phyloP scores from a whole-genome alignment of 345 rosid genomes.

The Arabis hirsuta region DNA sequence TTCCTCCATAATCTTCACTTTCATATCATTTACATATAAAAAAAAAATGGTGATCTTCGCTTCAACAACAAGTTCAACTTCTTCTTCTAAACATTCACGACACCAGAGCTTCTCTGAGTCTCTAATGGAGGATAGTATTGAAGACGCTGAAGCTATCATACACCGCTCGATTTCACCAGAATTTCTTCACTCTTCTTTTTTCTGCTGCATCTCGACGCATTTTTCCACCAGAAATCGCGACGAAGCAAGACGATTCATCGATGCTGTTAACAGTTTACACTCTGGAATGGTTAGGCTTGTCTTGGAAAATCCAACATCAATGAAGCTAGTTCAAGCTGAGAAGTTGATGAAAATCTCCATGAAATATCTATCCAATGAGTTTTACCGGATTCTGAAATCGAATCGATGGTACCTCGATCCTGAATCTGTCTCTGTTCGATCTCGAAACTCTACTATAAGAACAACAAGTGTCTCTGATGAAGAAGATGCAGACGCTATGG shows the following conservation, averaged over 20 bases:
- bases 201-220: slow-evolving; percentile 38
- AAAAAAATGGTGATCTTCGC: slow-evolving; percentile 26
- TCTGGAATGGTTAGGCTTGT: slow-evolving; percentile 53
- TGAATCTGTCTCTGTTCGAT: slow-evolving; percentile 55
- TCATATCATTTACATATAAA: not conserved
- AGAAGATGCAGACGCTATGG: slow-evolving; percentile 42
- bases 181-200: not conserved
- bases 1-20: not conserved
- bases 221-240: slow-evolving; percentile 51
- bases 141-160: slow-evolving; percentile 49
- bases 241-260: slow-evolving; percentile 58
- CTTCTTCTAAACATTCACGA: slow-evolving; percentile 19
- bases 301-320: slow-evolving; percentile 44
- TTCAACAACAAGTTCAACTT: slow-evolving; percentile 1
- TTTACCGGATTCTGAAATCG: slow-evolving; percentile 56
- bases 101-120: slow-evolving; percentile 60
- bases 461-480: too few relatives aligned
- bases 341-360: slow-evolving; percentile 62
- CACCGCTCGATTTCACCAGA: slow-evolving; percentile 47
- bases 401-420: slow-evolving; percentile 53
- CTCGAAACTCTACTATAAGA: slow-evolving; percentile 25
- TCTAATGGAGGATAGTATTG: slow-evolving; percentile 56
- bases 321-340: slow-evolving; percentile 58
- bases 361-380: slow-evolving; percentile 63
- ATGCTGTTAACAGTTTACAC: slow-evolving; percentile 53